phyloP scores from a whole-genome alignment of 352 stramenopile species.

The Phytopythium vexans region DNA sequence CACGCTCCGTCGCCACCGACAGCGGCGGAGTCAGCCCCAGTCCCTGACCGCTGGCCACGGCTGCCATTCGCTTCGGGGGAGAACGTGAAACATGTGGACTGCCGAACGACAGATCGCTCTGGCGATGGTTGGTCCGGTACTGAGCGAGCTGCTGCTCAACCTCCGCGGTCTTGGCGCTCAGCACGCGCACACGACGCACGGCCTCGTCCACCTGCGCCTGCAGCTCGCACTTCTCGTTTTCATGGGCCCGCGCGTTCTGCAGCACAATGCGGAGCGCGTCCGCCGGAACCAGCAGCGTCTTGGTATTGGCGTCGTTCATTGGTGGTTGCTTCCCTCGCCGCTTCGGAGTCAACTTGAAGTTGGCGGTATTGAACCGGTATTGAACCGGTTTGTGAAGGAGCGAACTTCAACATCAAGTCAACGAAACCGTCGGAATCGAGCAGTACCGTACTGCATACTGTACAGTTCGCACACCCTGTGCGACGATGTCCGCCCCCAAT shows the following conservation, averaged over 20 bases:
- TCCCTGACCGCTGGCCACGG: not conserved
- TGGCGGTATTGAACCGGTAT: not conserved
- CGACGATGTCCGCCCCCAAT: no score
- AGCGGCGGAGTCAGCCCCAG: not conserved
- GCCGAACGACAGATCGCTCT: conserved; percentile 26
- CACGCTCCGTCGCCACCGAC: conserved; percentile 14
- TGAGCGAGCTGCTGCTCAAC: conserved; percentile 46
- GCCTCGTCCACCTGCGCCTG: conserved; percentile 30
- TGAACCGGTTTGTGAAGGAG: no score
- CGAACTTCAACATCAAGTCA: no score
- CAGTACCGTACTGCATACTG: no score
- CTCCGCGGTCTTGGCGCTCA: conserved; percentile 33
- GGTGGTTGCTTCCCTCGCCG: not conserved
- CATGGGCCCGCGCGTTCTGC: conserved; percentile 26
- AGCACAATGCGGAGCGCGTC: conserved; percentile 39
- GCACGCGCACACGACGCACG: conserved; percentile 26
- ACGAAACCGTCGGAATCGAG: no score
- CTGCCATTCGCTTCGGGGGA: not conserved
- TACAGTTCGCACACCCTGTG: no score
- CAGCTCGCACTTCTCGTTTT: conserved; percentile 34
- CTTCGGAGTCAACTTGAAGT: not conserved
- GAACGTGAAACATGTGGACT: not conserved
- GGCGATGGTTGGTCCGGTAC: conserved; percentile 42
- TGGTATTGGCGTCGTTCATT: conserved; percentile 3
- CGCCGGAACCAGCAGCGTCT: conserved; percentile 41